Evolutionary conservation across 1,284 basidiomycete genomes (phyloP).

Genomic region (Takashimella tepidaria): DNA sequence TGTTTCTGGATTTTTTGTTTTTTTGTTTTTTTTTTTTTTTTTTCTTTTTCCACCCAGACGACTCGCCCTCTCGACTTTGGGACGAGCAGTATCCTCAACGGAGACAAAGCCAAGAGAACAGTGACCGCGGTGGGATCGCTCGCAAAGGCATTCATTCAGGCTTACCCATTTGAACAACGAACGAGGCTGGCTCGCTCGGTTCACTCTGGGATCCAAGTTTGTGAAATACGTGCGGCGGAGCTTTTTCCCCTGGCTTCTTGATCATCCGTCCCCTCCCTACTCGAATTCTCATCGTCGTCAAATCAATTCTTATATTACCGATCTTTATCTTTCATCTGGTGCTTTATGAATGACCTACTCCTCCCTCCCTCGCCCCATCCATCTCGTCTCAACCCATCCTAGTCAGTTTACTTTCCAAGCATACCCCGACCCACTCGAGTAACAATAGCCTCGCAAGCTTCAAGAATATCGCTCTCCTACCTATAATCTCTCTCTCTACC

Average conservation of each 20-base stretch:
- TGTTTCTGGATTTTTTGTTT: background rate
- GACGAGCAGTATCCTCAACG: too few relatives aligned
- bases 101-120: too few relatives aligned
- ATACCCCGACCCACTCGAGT: conserved; percentile 11
- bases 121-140: too few relatives aligned
- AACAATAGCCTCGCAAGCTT: conserved; percentile 9
- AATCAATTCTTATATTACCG: background rate
- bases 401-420: too few relatives aligned
- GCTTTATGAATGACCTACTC: background rate
- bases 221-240: too few relatives aligned
- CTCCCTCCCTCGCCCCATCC: background rate
- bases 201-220: too few relatives aligned
- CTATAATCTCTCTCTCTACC: conserved; percentile 1
- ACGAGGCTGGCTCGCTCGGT: too few relatives aligned
- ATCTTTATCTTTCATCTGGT: background rate
- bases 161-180: too few relatives aligned
- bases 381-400: conserved; percentile 3
- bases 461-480: conserved; percentile 11
- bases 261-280: too few relatives aligned
- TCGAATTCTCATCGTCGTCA: background rate
- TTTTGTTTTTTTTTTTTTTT: background rate
- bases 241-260: too few relatives aligned
- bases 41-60: background rate
- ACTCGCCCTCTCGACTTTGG: too few relatives aligned
- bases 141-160: too few relatives aligned